These are phyloP conservation scores for Hygrophorus pudorinus DNA, from an alignment of 768 basidiomycete species.

Conservation along the genomic window DNA sequence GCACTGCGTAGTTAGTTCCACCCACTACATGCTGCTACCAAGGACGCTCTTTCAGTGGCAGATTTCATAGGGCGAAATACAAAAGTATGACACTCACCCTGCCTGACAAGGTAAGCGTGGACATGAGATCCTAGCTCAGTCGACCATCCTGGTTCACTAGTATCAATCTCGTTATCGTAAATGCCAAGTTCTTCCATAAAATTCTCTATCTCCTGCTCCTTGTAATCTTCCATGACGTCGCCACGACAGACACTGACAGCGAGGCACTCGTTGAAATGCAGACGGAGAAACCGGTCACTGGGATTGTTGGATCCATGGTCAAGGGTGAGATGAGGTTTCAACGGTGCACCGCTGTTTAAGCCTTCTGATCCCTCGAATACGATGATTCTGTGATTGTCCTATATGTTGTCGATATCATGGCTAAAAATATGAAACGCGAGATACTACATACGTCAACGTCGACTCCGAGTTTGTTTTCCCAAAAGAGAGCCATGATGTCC, in stretches of 20 bases:
- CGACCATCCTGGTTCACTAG: slow-evolving; percentile 7
- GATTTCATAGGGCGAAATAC: slow-evolving; percentile 2
- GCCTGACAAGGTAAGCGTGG: slow-evolving; percentile 6
- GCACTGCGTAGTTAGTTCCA: too few relatives aligned
- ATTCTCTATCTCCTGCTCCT: slow-evolving; percentile 9
- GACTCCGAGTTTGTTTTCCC: slow-evolving; percentile 7
- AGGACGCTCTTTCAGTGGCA: background rate
- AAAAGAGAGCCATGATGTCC: background rate
- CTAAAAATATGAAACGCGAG: slow-evolving; percentile 2
- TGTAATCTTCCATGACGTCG: slow-evolving; percentile 8
- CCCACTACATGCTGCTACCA: too few relatives aligned
- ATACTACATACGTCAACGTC: slow-evolving; percentile 5
- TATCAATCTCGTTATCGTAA: slow-evolving; percentile 6
- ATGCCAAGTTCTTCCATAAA: slow-evolving; percentile 10
- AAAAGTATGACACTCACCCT: slow-evolving; percentile 5
- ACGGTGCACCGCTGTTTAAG: slow-evolving; percentile 3
- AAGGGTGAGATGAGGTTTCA: slow-evolving; percentile 10
- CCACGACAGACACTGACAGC: slow-evolving; percentile 7
- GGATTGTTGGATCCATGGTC: slow-evolving; percentile 5
- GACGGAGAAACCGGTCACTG: slow-evolving; percentile 7
- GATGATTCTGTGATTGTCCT: slow-evolving; percentile 7
- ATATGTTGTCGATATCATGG: slow-evolving; percentile 5
- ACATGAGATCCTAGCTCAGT: slow-evolving; percentile 6
- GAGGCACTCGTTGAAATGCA: slow-evolving; percentile 9
- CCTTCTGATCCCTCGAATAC: slow-evolving; percentile 8